Conservation (phyloP, 352 stramenopile species). For the Phytophthora podocarpi region DNA sequence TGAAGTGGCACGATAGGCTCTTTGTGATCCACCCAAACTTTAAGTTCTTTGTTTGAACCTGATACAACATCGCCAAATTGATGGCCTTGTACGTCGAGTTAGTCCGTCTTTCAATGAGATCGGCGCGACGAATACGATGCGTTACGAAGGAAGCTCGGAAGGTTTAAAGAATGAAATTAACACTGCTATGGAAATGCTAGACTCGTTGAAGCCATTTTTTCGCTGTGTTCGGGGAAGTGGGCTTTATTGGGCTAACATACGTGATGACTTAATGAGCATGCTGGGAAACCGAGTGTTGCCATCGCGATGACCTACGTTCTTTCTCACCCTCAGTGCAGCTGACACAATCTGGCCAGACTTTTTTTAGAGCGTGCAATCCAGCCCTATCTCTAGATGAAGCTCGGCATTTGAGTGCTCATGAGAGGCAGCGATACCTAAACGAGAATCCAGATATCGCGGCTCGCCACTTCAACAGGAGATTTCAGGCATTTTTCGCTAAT, state of each 20-base stretch:
- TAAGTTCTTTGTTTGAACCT: constrained; percentile 17
- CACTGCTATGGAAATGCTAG: neutral
- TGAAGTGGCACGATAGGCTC: constrained; percentile 20
- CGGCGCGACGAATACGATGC: no score
- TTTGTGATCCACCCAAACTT: constrained; percentile 12
- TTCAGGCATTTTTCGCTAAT: constrained; percentile 22
- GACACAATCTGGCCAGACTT: constrained; percentile 36
- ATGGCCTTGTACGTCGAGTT: constrained; percentile 3
- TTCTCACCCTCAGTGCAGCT: constrained; percentile 34
- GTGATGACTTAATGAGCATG: constrained; percentile 25
- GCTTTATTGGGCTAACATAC: constrained; percentile 11
- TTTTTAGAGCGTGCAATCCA: constrained; percentile 24
- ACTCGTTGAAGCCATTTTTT: no score
- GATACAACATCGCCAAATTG: constrained; percentile 10
- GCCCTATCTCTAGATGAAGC: neutral
- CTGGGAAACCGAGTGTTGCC: constrained; percentile 14
- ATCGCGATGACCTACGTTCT: constrained; percentile 25
- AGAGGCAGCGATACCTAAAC: constrained; percentile 1
- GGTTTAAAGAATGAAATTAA: no score
- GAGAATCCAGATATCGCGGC: constrained; percentile 29
- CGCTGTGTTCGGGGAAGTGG: constrained; percentile 6
- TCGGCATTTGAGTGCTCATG: neutral
- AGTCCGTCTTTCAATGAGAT: no score
- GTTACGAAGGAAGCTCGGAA: no score
- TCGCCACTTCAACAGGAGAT: constrained; percentile 25